Evolutionary conservation across 441 rosid species (phyloP), one percentile per base, ranked within the genome.

Genomic region (Macaranga tanarius): DNA sequence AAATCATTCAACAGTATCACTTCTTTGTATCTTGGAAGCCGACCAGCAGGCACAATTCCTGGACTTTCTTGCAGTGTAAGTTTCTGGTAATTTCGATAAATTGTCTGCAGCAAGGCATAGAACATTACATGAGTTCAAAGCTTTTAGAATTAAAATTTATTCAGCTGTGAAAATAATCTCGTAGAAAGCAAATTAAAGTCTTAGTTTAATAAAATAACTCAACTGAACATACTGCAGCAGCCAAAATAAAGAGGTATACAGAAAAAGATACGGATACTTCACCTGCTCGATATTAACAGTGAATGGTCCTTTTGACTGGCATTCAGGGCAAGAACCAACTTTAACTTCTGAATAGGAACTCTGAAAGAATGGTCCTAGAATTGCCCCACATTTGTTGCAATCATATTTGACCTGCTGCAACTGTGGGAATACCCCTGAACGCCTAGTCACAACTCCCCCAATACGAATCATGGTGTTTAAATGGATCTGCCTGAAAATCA

Each of bases 11-110:
- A 75, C 74, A 93, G 79, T 71, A 95, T 95, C 74, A 95, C 97
- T 88, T 95, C 98, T 84, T 95, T 95, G 89, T 89, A 89, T 88
- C 99, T 89, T 68, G 99, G 99, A 81, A 95, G 98, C 79, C 98
- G 87, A 51, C 99, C 99, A 28, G 99, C 99, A 72, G 98, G 99
- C 64, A 95, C 98, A 72, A 90, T 95, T 83, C 98, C 98, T 58
- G 99, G 99, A 81, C 98, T 93, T 86, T 95, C 99, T 82, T 95
- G 98, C 66, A 95, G 95, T 19, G 95, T 91, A 59, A 95, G 93
- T 79, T 95, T 95, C 87, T 95, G 98, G 79, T 93, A 95, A 73
- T 95, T 95, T 77, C 98, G 85, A 81, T 95, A 95, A 76, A 95
- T 83, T 26, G 99, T 93, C 99, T 95, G 90, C 76, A 84, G 63